Base-by-base conservation (phyloP, 331 rosid species). In the Pyrus hybrid region DNA sequence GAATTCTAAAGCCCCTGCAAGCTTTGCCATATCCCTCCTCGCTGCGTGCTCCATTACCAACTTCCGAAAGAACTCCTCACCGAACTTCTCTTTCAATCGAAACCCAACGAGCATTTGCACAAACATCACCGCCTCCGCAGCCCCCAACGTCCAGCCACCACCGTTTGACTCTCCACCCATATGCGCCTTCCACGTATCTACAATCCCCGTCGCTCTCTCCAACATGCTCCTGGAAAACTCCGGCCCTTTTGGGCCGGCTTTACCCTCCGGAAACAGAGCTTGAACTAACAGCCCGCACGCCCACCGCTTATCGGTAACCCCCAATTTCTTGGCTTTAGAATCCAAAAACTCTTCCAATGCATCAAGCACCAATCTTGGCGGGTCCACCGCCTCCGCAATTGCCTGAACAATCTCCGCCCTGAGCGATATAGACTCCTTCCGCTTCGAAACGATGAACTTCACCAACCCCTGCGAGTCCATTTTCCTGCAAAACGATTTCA, bases 61-160 rank as follows among this genome's bases (percentile, higher is more conserved):
- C 81, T 85, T 89, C 78, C 83, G 88, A 80, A 89, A 53, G 76
- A 87, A 89, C 72, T 80, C 85, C 13, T 86, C 85, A 58, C 75
- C 80, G 1, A 88, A 85, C 78, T 76, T 85, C 5, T 66, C 69
- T 25, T 74, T 73, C 64, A 91, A 69, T 54, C 84, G 77, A 35
- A 91, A 89, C 25, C 93, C 89, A 12, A 85, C 83, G 60, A 91
- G 93, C 85, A 88, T 82, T 81, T 91, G 97, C 83, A 91, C 67
- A 83, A 91, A 90, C 95, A 86, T 89, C 53, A 89, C 96, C 1
- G 86, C 90, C 76, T 91, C 97, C 5, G 97, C 97, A 0, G 93
- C 91, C 69, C 90, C 93, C 47, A 80, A 43, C 26, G 82, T 47
- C 35, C 81, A 75, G 14, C 77, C 82, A n/a, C 83, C 73, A 7